These are phyloP conservation scores for Gelatoporia subvermispora DNA, from an alignment of 768 basidiomycete genomes.

Conservation along the genomic window DNA sequence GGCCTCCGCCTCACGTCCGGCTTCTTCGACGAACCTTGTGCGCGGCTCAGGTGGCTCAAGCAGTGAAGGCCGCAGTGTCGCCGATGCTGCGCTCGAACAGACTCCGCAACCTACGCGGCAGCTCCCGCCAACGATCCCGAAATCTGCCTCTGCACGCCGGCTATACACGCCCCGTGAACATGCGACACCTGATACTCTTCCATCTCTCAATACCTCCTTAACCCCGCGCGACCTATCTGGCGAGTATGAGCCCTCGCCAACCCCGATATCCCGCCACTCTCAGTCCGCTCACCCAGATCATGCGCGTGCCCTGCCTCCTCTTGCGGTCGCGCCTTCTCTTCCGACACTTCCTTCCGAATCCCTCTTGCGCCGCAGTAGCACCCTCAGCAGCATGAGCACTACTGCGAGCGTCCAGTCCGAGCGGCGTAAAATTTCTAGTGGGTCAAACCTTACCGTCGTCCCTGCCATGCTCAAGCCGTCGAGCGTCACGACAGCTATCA, in stretches of 20 bases:
- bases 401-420: constrained; percentile 20
- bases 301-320: constrained; percentile 40
- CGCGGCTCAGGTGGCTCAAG: constrained; percentile 24
- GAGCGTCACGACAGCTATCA: constrained; percentile 63
- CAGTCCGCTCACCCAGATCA: constrained; percentile 32
- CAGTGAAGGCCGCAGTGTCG: constrained; percentile 22
- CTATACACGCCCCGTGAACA: constrained; percentile 55
- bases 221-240: constrained; percentile 22
- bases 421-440: constrained; percentile 40
- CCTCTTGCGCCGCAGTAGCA: constrained; percentile 17
- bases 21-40: constrained; percentile 11
- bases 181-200: constrained; percentile 29
- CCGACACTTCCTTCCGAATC: constrained; percentile 59
- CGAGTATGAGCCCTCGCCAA: constrained; percentile 43
- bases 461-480: constrained; percentile 50
- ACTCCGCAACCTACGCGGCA: constrained; percentile 18
- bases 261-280: constrained; percentile 34
- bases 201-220: constrained; percentile 11
- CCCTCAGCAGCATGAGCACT: constrained; percentile 7
- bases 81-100: constrained; percentile 14
- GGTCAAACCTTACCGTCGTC: constrained; percentile 41
- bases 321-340: constrained; percentile 55
- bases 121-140: constrained; percentile 5
- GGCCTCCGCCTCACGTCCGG: constrained; percentile 7
- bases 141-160: constrained; percentile 40